Conservation (phyloP, 1,284 basidiomycete genomes). For the Hemileia vastatrix region DNA sequence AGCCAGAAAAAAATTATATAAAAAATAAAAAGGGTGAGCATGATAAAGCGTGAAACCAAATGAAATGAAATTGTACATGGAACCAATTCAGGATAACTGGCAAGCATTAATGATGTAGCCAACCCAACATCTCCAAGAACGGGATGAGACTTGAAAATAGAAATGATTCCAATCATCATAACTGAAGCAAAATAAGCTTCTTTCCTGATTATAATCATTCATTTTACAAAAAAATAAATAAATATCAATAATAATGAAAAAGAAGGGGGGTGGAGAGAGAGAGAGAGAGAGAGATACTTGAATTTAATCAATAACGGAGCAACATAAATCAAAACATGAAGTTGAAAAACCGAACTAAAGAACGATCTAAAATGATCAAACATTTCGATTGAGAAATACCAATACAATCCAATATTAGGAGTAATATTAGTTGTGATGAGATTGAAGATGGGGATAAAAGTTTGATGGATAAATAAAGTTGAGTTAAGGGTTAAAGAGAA, state of each 20-base stretch:
- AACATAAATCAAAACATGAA: constrained; percentile 75
- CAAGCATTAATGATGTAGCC: constrained; percentile 64
- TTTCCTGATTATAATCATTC: constrained; percentile 54
- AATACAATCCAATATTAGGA: constrained; percentile 89
- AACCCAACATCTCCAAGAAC: constrained; percentile 78
- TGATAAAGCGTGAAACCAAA: background rate
- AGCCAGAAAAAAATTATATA: background rate
- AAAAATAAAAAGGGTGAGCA: background rate
- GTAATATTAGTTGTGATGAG: constrained; percentile 50
- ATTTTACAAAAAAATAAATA: background rate
- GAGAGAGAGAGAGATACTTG: constrained; percentile 49
- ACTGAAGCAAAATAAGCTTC: constrained; percentile 74
- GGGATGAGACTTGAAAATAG: constrained; percentile 84
- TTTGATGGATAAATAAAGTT: constrained; percentile 51
- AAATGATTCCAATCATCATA: constrained; percentile 64
- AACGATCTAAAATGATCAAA: constrained; percentile 95
- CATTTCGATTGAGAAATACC: constrained; percentile 99
- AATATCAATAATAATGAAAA: background rate
- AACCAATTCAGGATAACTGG: constrained; percentile 72
- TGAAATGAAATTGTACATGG: constrained; percentile 54
- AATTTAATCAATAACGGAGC: constrained; percentile 79
- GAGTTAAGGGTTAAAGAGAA: constrained; percentile 53
- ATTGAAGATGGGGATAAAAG: background rate
- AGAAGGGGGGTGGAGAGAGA: background rate
- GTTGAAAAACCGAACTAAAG: constrained; percentile 88